Evolutionary conservation across 2,329 filamentous ascomycete species (phyloP).

Genomic region (Annulohypoxylon truncatum): DNA sequence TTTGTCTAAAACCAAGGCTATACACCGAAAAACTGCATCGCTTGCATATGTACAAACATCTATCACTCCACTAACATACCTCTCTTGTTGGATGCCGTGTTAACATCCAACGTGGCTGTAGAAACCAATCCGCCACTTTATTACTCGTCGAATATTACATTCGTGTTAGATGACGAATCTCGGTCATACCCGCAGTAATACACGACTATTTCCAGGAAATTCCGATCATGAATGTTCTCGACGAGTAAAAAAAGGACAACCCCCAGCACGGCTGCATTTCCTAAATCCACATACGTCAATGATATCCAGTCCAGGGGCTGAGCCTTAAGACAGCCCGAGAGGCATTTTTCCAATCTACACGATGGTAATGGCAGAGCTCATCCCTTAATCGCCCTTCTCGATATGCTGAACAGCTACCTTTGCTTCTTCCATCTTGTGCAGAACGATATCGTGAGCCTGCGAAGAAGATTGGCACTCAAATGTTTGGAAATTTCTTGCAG

Average conservation of each 20-base stretch:
- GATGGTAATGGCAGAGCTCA: neutral
- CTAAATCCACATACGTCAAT: neutral
- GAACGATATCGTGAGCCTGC: conserved; percentile 33
- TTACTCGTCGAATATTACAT: neutral
- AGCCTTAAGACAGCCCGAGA: neutral
- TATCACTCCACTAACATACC: conserved; percentile 8
- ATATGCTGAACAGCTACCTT: conserved; percentile 19
- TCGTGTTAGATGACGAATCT: neutral
- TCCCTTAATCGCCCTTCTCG: conserved; percentile 2
- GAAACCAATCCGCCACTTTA: neutral
- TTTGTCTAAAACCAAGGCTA: conserved; percentile 17
- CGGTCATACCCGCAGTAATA: conserved; percentile 5
- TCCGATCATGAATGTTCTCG: neutral
- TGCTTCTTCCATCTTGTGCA: conserved; percentile 36
- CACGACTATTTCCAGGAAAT: neutral
- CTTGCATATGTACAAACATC: conserved; percentile 19
- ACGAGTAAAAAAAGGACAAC: neutral
- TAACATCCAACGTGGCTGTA: neutral
- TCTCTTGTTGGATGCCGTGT: neutral
- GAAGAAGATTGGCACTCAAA: conserved; percentile 35
- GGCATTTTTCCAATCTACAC: neutral
- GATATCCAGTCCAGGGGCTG: neutral
- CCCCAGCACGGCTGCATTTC: neutral
- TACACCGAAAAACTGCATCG: conserved; percentile 35
- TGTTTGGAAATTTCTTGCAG: conserved; percentile 35